Conservation (phyloP, 345 rosid species). For the Eutrema yunnanense region DNA sequence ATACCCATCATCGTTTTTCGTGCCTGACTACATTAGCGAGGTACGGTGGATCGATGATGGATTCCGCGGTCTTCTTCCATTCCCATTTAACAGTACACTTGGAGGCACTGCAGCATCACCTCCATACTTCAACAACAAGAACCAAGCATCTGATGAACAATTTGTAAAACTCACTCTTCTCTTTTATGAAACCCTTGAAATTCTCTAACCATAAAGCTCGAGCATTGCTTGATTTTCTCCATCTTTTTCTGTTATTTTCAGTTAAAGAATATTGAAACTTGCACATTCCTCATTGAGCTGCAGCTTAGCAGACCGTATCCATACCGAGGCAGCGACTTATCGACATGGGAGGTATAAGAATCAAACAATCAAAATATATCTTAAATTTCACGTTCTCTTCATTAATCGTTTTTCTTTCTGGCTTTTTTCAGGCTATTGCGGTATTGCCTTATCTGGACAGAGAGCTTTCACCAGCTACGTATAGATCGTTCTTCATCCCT, state of each 20-base stretch:
- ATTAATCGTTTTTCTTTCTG: neutral
- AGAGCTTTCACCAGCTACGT: constrained; percentile 76
- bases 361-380: neutral
- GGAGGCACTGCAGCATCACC: constrained; percentile 96
- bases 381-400: neutral
- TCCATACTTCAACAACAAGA: constrained; percentile 78
- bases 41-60: constrained; percentile 96
- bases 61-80: constrained; percentile 88
- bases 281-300: constrained; percentile 86
- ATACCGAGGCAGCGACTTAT: constrained; percentile 75
- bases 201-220: neutral
- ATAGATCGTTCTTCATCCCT: constrained; percentile 91
- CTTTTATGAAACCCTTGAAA: neutral
- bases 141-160: constrained; percentile 82
- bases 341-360: constrained; percentile 82
- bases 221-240: neutral
- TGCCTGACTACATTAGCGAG: constrained; percentile 62
- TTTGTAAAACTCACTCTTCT: constrained; percentile 39
- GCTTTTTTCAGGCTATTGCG: constrained; percentile 51
- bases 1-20: constrained; percentile 84
- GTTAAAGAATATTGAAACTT: constrained; percentile 57
- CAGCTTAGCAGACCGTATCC: constrained; percentile 72
- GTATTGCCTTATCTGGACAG: constrained; percentile 86
- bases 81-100: constrained; percentile 73
- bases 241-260: constrained; percentile 22